A percentile compares a stretch with the other conserved stretches of the same genome.
Conservation (phyloP, 2,329 filamentous ascomycete species). For the Pestalotiopsis sp. region DNA sequence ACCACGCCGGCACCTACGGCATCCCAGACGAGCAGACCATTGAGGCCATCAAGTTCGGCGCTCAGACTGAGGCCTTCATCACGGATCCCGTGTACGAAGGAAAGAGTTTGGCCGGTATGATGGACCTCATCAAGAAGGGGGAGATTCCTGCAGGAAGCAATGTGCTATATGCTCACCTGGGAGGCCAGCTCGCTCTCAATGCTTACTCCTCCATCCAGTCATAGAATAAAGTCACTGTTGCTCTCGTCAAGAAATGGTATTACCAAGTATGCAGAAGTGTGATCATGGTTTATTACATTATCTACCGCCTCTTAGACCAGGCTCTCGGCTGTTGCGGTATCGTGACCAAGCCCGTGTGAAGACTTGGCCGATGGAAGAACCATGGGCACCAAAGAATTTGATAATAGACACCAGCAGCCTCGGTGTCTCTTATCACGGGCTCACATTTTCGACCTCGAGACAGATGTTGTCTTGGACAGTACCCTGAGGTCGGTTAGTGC, state of each 20-base stretch:
- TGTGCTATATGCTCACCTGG: conserved; percentile 72
- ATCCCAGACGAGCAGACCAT: conserved; percentile 67
- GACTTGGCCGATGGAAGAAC: too few species aligned
- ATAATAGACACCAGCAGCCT: too few species aligned
- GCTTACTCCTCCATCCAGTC: conserved; percentile 59
- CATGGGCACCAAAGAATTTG: too few species aligned
- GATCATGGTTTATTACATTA: too few species aligned
- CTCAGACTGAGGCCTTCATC: conserved; percentile 71
- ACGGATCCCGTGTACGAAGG: conserved; percentile 79
- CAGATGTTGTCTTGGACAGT: too few species aligned
- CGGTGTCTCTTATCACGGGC: too few species aligned
- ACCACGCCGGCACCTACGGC: conserved; percentile 70
- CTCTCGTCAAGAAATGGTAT: background rate
- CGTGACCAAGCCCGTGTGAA: too few species aligned
- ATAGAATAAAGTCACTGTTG: conserved; percentile 1
- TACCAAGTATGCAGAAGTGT: too few species aligned
- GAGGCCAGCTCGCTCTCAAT: conserved; percentile 71
- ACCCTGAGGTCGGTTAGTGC: background rate
- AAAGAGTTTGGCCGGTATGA: conserved; percentile 74
- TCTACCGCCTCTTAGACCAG: too few species aligned
- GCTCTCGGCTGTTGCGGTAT: too few species aligned
- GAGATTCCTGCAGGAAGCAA: conserved; percentile 64
- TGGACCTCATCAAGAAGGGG: conserved; percentile 64
- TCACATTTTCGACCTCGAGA: too few species aligned
- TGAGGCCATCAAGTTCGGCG: conserved; percentile 70